A percentile compares a stretch with the other conserved stretches of the same genome.
These are phyloP conservation scores for Dryadomyces quercus-mongolicae DNA, from an alignment of 2,329 filamentous ascomycete species.

Conservation along the genomic window DNA sequence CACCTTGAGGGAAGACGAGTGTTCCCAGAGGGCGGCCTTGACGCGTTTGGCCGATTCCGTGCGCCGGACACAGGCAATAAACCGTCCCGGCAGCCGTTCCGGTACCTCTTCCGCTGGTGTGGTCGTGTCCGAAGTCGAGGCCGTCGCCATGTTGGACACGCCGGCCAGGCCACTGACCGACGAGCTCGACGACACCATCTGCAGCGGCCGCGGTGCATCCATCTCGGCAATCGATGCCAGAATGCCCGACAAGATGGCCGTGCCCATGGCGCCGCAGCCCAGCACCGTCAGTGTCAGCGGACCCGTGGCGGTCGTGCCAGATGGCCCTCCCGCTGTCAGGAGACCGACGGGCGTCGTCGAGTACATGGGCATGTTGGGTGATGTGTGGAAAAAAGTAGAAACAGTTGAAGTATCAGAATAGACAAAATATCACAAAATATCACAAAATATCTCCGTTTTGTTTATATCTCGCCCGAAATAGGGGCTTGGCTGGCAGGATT, in stretches of 20 bases:
- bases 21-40: conserved; percentile 49
- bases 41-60: conserved; percentile 58
- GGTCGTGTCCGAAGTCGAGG: conserved; percentile 29
- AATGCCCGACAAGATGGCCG: conserved; percentile 72
- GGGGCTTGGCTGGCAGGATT: background rate
- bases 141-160: conserved; percentile 23
- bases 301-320: background rate
- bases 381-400: background rate
- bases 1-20: conserved; percentile 51
- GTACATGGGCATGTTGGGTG: background rate
- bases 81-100: conserved; percentile 53
- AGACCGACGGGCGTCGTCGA: background rate
- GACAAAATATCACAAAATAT: background rate
- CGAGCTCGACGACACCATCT: conserved; percentile 24
- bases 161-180: conserved; percentile 19
- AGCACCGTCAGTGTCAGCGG: conserved; percentile 63
- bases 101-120: conserved; percentile 37
- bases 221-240: conserved; percentile 53
- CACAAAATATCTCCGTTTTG: background rate
- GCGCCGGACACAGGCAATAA: conserved; percentile 70
- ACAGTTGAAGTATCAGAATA: no score
- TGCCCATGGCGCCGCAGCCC: conserved; percentile 78
- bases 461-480: no score
- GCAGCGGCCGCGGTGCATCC: conserved; percentile 32
- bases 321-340: background rate